Evolutionary conservation across 495 filamentous ascomycete species (phyloP).

Genomic region (Penicillium desertorum): DNA sequence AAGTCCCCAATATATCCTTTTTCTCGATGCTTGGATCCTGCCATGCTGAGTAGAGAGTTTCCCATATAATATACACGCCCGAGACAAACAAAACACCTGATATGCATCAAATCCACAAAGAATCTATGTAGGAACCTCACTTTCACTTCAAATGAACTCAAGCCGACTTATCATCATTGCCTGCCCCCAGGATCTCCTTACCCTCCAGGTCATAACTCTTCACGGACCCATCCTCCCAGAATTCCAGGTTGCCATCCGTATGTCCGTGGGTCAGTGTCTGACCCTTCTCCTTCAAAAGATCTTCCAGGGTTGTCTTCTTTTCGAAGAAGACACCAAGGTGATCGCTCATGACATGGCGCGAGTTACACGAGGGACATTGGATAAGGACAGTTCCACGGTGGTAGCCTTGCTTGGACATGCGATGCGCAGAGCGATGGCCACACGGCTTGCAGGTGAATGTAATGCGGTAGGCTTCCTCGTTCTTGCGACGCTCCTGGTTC

Average conservation of each 20-base stretch:
- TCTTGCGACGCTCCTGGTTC: slow-evolving; percentile 37
- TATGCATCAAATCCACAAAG: slow-evolving; percentile 6
- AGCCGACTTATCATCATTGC: slow-evolving; percentile 6
- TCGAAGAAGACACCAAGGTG: slow-evolving; percentile 63
- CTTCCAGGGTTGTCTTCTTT: slow-evolving; percentile 37
- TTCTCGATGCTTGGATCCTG: slow-evolving; percentile 29
- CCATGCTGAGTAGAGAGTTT: slow-evolving; percentile 32
- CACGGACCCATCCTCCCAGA: slow-evolving; percentile 63
- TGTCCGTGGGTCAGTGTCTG: slow-evolving; percentile 34
- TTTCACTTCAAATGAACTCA: background rate
- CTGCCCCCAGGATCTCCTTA: slow-evolving; percentile 4
- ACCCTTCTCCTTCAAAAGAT: slow-evolving; percentile 38
- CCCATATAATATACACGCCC: slow-evolving; percentile 15
- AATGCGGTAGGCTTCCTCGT: slow-evolving; percentile 74
- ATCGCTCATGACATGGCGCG: slow-evolving; percentile 88
- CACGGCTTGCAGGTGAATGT: slow-evolving; percentile 94
- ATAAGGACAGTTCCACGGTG: slow-evolving; percentile 86
- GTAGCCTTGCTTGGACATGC: slow-evolving; percentile 88
- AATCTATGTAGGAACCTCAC: background rate
- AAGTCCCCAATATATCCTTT: slow-evolving; percentile 3
- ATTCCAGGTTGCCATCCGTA: slow-evolving; percentile 61
- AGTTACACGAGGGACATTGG: slow-evolving; percentile 77
- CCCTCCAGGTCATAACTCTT: slow-evolving; percentile 24
- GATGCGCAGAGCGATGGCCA: slow-evolving; percentile 67
- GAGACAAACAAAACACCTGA: slow-evolving; percentile 1